phyloP scores from a whole-genome alignment of 2,329 filamentous ascomycete species.

The Colletotrichum kahawae region DNA sequence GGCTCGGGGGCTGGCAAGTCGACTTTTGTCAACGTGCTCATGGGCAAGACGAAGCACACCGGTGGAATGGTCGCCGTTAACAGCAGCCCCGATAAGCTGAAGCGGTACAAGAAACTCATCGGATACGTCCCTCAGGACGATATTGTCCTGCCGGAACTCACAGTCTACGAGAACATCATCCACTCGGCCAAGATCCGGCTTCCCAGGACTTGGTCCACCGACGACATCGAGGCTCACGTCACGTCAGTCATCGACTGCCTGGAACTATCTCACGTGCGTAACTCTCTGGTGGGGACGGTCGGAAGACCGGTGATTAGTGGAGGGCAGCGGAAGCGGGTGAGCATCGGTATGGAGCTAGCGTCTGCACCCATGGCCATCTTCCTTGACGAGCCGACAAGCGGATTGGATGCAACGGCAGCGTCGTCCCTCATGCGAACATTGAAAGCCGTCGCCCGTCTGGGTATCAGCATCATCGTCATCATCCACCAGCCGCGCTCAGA shows the following conservation, averaged over 20 bases:
- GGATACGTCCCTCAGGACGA: conserved; percentile 69
- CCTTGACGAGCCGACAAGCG: conserved; percentile 58
- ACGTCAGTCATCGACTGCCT: conserved; percentile 61
- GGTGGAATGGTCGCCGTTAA: conserved; percentile 58
- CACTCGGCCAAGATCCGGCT: conserved; percentile 62
- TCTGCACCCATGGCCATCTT: conserved; percentile 62
- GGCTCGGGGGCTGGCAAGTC: conserved; percentile 65
- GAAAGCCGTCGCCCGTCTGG: conserved; percentile 56
- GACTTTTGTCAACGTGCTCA: conserved; percentile 65
- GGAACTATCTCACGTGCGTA: conserved; percentile 54
- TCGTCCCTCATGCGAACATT: conserved; percentile 60
- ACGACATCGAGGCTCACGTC: conserved; percentile 57
- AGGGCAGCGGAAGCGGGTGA: conserved; percentile 63
- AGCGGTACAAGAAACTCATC: conserved; percentile 62
- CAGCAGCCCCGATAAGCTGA: conserved; percentile 50
- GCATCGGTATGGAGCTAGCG: conserved; percentile 63
- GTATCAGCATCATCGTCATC: conserved; percentile 62
- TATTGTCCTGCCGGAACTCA: conserved; percentile 63
- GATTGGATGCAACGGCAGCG: conserved; percentile 60
- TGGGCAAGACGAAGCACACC: conserved; percentile 60
- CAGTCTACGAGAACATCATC: conserved; percentile 66
- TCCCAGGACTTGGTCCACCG: conserved; percentile 54
- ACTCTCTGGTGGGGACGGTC: conserved; percentile 56
- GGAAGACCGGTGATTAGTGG: conserved; percentile 58
- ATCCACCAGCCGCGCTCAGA: conserved; percentile 65